These are phyloP conservation scores for Tulasnella calospora DNA, from an alignment of 768 basidiomycete species.

Conservation along the genomic window DNA sequence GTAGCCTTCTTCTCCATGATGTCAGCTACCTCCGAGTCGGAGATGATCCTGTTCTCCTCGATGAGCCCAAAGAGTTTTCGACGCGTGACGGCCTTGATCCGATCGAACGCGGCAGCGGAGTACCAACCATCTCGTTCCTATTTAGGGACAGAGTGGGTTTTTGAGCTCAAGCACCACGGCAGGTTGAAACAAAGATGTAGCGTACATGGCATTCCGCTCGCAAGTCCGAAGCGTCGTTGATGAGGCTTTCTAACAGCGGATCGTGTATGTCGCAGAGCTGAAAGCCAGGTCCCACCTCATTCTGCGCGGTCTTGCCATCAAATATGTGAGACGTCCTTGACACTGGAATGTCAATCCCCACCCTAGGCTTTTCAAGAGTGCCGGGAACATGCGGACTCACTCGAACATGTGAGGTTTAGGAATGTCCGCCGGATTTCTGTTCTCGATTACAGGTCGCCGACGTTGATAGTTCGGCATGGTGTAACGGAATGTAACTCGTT, in stretches of 20 bases:
- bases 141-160: not conserved
- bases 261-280: conserved; percentile 92
- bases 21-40: conserved; percentile 67
- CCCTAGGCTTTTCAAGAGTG: not conserved
- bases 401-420: not conserved
- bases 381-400: not conserved
- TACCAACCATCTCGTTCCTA: conserved; percentile 91
- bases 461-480: conserved; percentile 8
- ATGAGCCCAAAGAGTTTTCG: conserved; percentile 75
- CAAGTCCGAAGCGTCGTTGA: conserved; percentile 64
- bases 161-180: not conserved
- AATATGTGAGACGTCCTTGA: conserved; percentile 69
- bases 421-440: not conserved
- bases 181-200: conserved; percentile 22
- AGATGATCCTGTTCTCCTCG: conserved; percentile 63
- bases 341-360: not conserved
- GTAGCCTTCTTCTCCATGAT: conserved; percentile 47
- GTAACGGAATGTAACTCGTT: conserved; percentile 82
- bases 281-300: conserved; percentile 79
- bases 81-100: conserved; percentile 77
- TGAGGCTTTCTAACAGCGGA: conserved; percentile 74
- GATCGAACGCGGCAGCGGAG: conserved; percentile 64
- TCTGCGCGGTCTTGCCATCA: conserved; percentile 72
- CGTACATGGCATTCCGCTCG: conserved; percentile 72
- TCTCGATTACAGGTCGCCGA: not conserved